Conservation (phyloP, 2,329 filamentous ascomycete species). For the Ophiosphaerella korrae region DNA sequence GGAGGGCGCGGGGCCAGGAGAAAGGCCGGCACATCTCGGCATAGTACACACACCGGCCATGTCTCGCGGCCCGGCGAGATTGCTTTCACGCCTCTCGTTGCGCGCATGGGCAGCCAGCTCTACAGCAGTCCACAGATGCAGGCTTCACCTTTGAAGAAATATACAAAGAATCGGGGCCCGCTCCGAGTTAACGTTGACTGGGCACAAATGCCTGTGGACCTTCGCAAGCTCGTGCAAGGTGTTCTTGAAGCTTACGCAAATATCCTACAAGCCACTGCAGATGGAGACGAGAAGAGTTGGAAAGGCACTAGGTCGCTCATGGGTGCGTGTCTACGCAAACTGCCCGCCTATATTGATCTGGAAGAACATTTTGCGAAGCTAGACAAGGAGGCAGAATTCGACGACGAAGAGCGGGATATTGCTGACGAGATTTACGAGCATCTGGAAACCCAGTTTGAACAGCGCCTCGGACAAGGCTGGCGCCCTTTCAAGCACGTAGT, state of each 20-base stretch:
- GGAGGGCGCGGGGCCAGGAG: conserved; percentile 32
- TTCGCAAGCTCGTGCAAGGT: conserved; percentile 38
- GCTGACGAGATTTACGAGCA: conserved; percentile 48
- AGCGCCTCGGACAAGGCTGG: conserved; percentile 44
- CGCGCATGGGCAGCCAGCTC: conserved; percentile 32
- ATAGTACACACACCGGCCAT: conserved; percentile 2
- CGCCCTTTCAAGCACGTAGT: conserved; percentile 48
- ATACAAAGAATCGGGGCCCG: conserved; percentile 27
- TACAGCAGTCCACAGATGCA: conserved; percentile 38
- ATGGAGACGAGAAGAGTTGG: conserved; percentile 24
- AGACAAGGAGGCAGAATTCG: conserved; percentile 34
- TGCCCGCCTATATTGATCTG: conserved; percentile 49
- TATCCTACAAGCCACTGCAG: conserved; percentile 40
- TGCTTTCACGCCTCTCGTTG: conserved; percentile 42
- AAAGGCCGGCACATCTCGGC: conserved; percentile 5
- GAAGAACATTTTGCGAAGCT: conserved; percentile 46
- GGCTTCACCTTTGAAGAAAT: conserved; percentile 32
- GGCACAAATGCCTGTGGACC: conserved; percentile 27
- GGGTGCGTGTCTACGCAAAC: conserved; percentile 45
- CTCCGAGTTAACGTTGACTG: conserved; percentile 27
- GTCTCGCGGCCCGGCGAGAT: conserved; percentile 39
- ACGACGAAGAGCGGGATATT: conserved; percentile 43
- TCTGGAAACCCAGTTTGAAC: conserved; percentile 45
- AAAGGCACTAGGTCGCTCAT: conserved; percentile 47
- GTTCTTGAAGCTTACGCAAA: conserved; percentile 41